phyloP scores from a whole-genome alignment of 1,284 basidiomycete genomes.

The Neolentinus lepideus region DNA sequence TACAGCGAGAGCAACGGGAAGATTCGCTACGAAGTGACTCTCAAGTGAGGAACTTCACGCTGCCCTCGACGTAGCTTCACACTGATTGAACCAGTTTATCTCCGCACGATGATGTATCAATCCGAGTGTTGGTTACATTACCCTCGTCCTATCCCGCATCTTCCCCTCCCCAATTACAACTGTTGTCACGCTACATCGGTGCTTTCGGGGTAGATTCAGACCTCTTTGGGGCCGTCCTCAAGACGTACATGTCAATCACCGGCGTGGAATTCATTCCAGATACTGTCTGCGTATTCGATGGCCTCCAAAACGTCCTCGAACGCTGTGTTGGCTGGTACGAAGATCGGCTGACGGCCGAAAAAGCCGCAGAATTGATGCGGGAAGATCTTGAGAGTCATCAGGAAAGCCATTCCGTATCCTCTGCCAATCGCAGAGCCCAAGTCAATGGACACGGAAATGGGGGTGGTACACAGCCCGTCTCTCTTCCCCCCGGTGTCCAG shows the following conservation, averaged over 20 bases:
- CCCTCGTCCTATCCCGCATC: constrained; percentile 65
- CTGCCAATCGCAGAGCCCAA: constrained; percentile 2
- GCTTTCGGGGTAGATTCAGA: constrained; percentile 64
- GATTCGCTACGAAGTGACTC: constrained; percentile 60
- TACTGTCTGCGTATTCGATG: constrained; percentile 83
- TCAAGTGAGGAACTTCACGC: constrained; percentile 30
- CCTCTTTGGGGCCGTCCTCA: constrained; percentile 73
- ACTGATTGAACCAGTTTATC: constrained; percentile 35
- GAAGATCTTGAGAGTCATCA: constrained; percentile 31
- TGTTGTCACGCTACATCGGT: constrained; percentile 83
- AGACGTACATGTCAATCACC: constrained; percentile 74
- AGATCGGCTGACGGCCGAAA: constrained; percentile 49
- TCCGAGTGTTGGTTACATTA: constrained; percentile 70
- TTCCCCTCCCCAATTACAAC: constrained; percentile 75
- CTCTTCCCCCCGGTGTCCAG: constrained; percentile 52
- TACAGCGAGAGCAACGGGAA: constrained; percentile 20
- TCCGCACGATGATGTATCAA: constrained; percentile 47
- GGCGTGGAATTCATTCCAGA: constrained; percentile 73
- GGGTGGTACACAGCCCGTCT: constrained; percentile 2
- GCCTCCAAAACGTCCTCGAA: constrained; percentile 72
- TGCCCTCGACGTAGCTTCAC: constrained; percentile 19
- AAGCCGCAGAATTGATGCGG: constrained; percentile 48
- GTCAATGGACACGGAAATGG: constrained; percentile 5
- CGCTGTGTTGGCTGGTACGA: constrained; percentile 67
- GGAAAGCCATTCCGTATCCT: background rate